Evolutionary conservation across 2,329 filamentous ascomycete species (phyloP).

Genomic region (Venturia nashicola): DNA sequence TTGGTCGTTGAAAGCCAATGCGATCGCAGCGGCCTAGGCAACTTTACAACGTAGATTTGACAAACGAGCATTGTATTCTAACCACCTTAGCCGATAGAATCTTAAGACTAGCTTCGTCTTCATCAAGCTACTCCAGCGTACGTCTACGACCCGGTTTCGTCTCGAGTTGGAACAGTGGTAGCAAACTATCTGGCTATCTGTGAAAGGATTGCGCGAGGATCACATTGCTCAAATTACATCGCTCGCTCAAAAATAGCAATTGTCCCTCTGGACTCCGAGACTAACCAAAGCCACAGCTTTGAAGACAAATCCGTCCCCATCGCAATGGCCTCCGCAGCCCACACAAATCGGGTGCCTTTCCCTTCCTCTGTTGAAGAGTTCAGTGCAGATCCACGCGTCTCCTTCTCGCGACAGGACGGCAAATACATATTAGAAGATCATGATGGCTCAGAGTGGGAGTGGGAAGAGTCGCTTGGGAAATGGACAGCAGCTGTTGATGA

Average conservation of each 20-base stretch:
- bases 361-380: conserved; percentile 14
- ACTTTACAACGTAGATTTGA: not conserved
- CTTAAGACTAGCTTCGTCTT: not conserved
- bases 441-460: conserved; percentile 76
- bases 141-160: not conserved
- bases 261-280: not conserved
- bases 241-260: not conserved
- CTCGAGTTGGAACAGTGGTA: not conserved
- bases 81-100: not conserved
- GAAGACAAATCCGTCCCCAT: not conserved
- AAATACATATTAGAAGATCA: conserved; percentile 77
- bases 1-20: not conserved
- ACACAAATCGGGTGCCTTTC: conserved; percentile 8
- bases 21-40: not conserved
- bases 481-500: conserved; percentile 64
- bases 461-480: conserved; percentile 54
- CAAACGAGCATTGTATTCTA: not conserved
- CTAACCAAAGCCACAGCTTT: not conserved
- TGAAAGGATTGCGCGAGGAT: not conserved
- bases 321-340: not conserved
- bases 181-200: not conserved
- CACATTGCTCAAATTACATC: not conserved
- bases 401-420: conserved; percentile 69
- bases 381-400: conserved; percentile 46
- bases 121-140: not conserved